phyloP scores from a whole-genome alignment of 768 basidiomycete genomes.

The Termitomyces sp. region DNA sequence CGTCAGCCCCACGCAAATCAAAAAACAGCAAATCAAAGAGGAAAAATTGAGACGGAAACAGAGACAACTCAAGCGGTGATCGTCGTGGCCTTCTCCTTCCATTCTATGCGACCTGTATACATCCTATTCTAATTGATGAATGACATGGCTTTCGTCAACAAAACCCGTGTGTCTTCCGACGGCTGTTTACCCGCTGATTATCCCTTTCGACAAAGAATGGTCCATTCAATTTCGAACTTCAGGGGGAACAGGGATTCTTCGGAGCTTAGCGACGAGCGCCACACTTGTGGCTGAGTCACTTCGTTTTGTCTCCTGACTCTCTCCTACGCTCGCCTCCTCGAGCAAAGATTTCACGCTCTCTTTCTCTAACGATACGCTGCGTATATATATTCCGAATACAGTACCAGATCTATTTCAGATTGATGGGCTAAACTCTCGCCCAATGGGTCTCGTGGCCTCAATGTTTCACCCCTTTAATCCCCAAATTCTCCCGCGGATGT shows the following conservation, averaged over 20 bases:
- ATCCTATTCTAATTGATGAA: background rate
- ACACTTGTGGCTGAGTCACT: conserved; percentile 8
- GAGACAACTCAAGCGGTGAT: conserved; percentile 29
- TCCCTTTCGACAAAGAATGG: background rate
- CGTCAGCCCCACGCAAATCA: conserved; percentile 70
- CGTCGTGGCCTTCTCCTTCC: background rate
- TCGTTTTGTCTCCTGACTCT: background rate
- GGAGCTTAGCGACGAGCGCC: conserved; percentile 2
- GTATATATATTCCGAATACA: background rate
- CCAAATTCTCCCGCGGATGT: background rate
- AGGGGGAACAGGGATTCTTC: background rate
- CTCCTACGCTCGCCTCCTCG: background rate
- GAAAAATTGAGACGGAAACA: conserved; percentile 39
- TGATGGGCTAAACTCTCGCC: background rate
- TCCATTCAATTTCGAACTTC: background rate
- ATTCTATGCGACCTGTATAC: background rate
- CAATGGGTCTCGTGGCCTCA: background rate
- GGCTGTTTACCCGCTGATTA: background rate
- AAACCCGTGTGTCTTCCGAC: no score
- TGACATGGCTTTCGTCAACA: background rate
- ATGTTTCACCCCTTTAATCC: background rate
- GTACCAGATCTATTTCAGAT: background rate
- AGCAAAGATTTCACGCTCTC: background rate
- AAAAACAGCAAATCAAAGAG: conserved; percentile 48
- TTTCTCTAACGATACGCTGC: background rate